Percentiles rank a stretch among this genome's conserved stretches.
These are phyloP conservation scores for Aspergillus taichungensis DNA, from an alignment of 495 filamentous ascomycete species.

Conservation along the genomic window DNA sequence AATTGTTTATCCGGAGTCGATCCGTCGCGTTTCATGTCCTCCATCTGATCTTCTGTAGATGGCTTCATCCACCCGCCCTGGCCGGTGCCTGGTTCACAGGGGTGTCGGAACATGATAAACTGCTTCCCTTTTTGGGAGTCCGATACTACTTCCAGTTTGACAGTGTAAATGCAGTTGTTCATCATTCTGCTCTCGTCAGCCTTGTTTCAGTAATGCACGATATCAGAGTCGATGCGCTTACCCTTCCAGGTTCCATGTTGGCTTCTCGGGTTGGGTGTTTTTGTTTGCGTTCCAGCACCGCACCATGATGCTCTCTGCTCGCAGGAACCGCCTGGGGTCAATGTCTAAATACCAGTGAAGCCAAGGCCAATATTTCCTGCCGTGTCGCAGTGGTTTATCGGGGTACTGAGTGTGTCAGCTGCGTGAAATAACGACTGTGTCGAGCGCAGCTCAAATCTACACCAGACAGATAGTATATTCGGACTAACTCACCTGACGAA, in stretches of 20 bases:
- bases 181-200: slow-evolving; percentile 22
- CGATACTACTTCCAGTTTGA: slow-evolving; percentile 15
- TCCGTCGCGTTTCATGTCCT: slow-evolving; percentile 15
- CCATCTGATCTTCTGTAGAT: slow-evolving; percentile 13
- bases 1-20: slow-evolving; percentile 21
- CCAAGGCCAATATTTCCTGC: slow-evolving; percentile 15
- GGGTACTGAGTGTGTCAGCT: slow-evolving; percentile 8
- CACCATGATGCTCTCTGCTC: slow-evolving; percentile 9
- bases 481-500: slow-evolving; percentile 4
- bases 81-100: slow-evolving; percentile 8
- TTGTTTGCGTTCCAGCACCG: slow-evolving; percentile 12
- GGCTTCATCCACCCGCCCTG: slow-evolving; percentile 15
- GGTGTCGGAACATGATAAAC: slow-evolving; percentile 13
- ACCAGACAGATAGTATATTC: background rate
- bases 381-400: slow-evolving; percentile 10
- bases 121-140: slow-evolving; percentile 6
- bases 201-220: background rate
- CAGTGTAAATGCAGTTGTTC: slow-evolving; percentile 28
- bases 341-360: slow-evolving; percentile 13
- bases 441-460: no score
- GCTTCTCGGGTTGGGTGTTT: slow-evolving; percentile 15
- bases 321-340: slow-evolving; percentile 1
- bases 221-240: background rate
- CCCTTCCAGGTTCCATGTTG: slow-evolving; percentile 20
- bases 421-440: no score